Base-by-base conservation (phyloP, 768 basidiomycete species). In the Russula sp. region DNA sequence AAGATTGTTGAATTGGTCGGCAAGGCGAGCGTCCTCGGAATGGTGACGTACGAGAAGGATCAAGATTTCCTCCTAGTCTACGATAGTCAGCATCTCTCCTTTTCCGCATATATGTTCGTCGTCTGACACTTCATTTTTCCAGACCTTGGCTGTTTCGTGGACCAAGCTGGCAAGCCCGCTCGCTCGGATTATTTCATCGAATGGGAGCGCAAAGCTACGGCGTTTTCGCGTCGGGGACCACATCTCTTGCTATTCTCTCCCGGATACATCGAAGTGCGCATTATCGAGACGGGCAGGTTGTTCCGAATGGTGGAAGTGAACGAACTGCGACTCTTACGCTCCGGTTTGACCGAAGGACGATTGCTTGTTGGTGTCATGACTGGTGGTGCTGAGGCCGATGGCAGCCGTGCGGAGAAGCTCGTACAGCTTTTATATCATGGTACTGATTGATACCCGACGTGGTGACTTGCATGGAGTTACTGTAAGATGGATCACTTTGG, bases 371-470 rank as follows among this genome's bases (percentile, higher is more conserved):
- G 30, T 8, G 57, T 46, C 57, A 58, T 58, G 57, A 32, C n/a
- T 32, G 57, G 44, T 7, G 44, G 44, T 22, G 16, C 57, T 28
- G 44, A 48, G 7, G 30, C 46, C 22, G 57, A 58, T 44, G 57
- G 57, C 14, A 46, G 57, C 32, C 57, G 44, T 16, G 24, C 44
- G n/a, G 57, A 58, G 44, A 58, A 14, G 30, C 28, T 58, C 22
- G 57, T 86, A 1, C 88, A 92, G 72, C 74, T 92, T 40, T 74
- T 83, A 38, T 86, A 93, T 90, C 8, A 73, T 80, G 48, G 88
- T 87, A 3, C 3, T 48, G 69, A 73, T 87, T 52, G 71, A 73
- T 38, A 71, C 71, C 63, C 57, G 24, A 30, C 5, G 3, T 30
- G 28, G 28, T 69, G 44, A 51, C 62, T 60, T 26, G 63, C 66